Percentiles rank a stretch among this genome's conserved stretches.
phyloP scores from a whole-genome alignment of 2,329 filamentous ascomycete genomes.

The Ploettnerulaceae sp. region DNA sequence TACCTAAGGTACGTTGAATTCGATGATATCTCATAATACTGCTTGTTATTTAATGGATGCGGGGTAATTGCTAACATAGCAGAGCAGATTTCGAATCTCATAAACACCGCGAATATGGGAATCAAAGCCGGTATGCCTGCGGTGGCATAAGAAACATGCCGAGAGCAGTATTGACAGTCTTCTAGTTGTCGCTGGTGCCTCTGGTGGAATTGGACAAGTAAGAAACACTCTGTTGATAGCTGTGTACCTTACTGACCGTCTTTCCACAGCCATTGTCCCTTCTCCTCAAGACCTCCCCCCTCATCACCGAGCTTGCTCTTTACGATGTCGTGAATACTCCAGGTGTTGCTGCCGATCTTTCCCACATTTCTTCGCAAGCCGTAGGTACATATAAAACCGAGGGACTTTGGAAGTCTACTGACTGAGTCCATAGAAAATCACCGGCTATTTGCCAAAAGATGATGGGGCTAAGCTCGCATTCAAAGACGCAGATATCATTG shows the following conservation, averaged over 20 bases:
- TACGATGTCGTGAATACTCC: conserved; percentile 99
- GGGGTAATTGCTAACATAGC: conserved; percentile 25
- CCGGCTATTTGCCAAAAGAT: conserved; percentile 81
- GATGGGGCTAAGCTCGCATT: conserved; percentile 83
- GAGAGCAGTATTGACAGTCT: conserved; percentile 8
- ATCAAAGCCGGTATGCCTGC: conserved; percentile 53
- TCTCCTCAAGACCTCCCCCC: conserved; percentile 84
- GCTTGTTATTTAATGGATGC: conserved; percentile 14
- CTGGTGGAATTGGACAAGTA: conserved; percentile 98
- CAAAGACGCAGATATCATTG: conserved; percentile 89
- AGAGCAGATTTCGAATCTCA: conserved; percentile 16
- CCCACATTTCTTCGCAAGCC: conserved; percentile 90
- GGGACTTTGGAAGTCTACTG: conserved; percentile 32
- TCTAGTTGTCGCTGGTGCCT: conserved; percentile 82
- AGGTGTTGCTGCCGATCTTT: conserved; percentile 92
- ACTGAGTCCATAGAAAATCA: conserved; percentile 61
- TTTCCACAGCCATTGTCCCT: conserved; percentile 79
- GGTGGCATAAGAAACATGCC: neutral
- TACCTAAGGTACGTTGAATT: conserved; percentile 16
- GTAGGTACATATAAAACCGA: conserved; percentile 45
- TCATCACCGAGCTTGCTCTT: conserved; percentile 86
- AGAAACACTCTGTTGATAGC: conserved; percentile 24
- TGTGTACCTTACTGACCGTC: conserved; percentile 14
- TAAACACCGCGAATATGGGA: conserved; percentile 41
- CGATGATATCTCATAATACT: neutral